phyloP scores from a whole-genome alignment of 129 eudicot species.

The Gnaphalium uliginosum region DNA sequence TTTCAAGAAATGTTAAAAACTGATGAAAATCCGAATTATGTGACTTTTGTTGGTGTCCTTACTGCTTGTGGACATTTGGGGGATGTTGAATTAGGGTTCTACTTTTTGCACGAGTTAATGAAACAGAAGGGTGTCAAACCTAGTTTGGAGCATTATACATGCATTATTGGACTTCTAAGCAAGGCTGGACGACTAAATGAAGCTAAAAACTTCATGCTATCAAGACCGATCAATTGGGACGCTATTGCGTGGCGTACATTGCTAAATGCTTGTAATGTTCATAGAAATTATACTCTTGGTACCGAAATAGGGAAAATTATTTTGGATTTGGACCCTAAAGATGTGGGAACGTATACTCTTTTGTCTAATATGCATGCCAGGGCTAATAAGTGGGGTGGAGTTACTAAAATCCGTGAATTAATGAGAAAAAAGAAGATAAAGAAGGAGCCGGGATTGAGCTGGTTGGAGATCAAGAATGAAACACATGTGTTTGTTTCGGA shows the following conservation, averaged over 20 bases:
- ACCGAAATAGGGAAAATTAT: constrained; percentile 45
- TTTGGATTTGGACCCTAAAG: constrained; percentile 48
- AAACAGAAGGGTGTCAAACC: constrained; percentile 48
- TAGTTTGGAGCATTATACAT: constrained; percentile 69
- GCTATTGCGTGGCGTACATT: constrained; percentile 67
- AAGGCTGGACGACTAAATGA: constrained; percentile 56
- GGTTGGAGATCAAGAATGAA: constrained; percentile 34
- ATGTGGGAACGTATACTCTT: constrained; percentile 60
- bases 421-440: constrained; percentile 24
- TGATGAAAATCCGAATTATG: constrained; percentile 42
- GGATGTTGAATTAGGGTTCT: constrained; percentile 53
- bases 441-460: constrained; percentile 32
- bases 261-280: constrained; percentile 65
- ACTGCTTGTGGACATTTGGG: constrained; percentile 67
- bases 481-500: constrained; percentile 37
- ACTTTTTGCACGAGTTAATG: constrained; percentile 51
- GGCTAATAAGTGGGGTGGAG: constrained; percentile 35
- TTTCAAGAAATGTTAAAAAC: constrained; percentile 56
- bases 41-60: constrained; percentile 63
- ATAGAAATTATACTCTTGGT: constrained; percentile 55
- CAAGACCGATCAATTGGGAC: constrained; percentile 50
- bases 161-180: constrained; percentile 59
- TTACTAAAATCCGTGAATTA: constrained; percentile 20
- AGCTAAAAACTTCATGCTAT: constrained; percentile 54
- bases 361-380: constrained; percentile 63